Evolutionary conservation across 441 rosid genomes (phyloP), one percentile per base, ranked within the genome.

Genomic region (Populus tomentosa): DNA sequence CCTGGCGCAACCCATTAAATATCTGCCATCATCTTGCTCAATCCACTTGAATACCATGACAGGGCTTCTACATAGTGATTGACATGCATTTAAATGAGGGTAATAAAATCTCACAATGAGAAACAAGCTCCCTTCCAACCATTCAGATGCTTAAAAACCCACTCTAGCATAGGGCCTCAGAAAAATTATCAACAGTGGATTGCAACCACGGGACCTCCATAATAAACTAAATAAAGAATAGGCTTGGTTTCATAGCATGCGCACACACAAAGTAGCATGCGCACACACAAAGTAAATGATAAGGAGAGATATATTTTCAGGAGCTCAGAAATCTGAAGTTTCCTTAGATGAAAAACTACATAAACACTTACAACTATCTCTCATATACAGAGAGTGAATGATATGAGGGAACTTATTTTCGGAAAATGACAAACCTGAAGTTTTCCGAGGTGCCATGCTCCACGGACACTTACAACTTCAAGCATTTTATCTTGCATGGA

Each of bases 361-460:
- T 6, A 61, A 61, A 61, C 28, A 21, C 65, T 61, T 61, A 9
- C 13, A 61, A 61, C 65, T 61, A 23, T 61, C 65, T 21, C 65
- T 61, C 14, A 8, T 23, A 50, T 23, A 50, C 16, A 61, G n/a
- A 56, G n/a, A 68, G 61, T 14, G 67, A 24, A 33, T 6, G n/a
- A 20, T 11, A 21, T 26, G 10, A 38, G 30, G 33, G 6, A 67
- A 67, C n/a, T 53, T 63, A 28, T 64, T 10, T 69, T 50, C 53
- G 62, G 63, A 73, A 69, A 72, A 75, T 70, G 68, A 38, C 74
- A 61, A 40, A 90, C 94, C 91, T 90, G 94, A 81, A 90, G 88
- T 74, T 90, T 90, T 42, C 94, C 94, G 8, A 90, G 92, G 75
- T 90, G 94, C 94, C 94, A 90, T 3, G 94, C 92, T 77, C 94